Evolutionary conservation across 1,139 yeast species (phyloP).

Genomic region (Debaryomycetaceae sp.): DNA sequence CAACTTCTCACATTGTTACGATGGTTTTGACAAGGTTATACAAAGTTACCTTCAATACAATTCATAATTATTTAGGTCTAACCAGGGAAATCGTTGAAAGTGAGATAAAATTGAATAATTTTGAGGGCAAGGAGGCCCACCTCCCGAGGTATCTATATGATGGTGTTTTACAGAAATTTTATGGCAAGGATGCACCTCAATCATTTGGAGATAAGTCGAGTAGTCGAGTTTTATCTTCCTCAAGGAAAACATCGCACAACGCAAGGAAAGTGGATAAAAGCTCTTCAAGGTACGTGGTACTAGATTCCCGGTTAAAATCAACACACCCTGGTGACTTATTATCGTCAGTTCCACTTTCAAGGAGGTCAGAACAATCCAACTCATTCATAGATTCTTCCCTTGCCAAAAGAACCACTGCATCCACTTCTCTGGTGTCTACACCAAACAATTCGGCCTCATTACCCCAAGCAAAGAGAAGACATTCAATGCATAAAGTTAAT

Average conservation of each 20-base stretch:
- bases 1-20: conserved; percentile 91
- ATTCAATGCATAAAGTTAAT: conserved; percentile 6
- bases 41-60: conserved; percentile 87
- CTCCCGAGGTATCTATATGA: conserved; percentile 66
- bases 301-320: conserved; percentile 56
- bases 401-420: not conserved
- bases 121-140: conserved; percentile 17
- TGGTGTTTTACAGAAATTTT: conserved; percentile 49
- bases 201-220: conserved; percentile 1
- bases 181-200: conserved; percentile 5
- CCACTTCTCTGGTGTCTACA: not conserved
- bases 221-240: not conserved
- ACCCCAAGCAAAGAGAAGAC: not conserved
- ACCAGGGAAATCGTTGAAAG: conserved; percentile 79
- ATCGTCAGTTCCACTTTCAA: conserved; percentile 75
- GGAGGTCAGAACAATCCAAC: conserved; percentile 31
- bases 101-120: conserved; percentile 63
- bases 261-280: conserved; percentile 8
- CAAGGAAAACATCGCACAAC: conserved; percentile 3
- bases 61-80: conserved; percentile 80
- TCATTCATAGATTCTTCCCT: not conserved
- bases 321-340: conserved; percentile 81
- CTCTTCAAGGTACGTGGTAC: conserved; percentile 60
- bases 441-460: not conserved
- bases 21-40: conserved; percentile 84